Evolutionary conservation across 768 basidiomycete species (phyloP), one percentile per base, ranked within the genome.

Genomic region (Boletus tylopilopsis): DNA sequence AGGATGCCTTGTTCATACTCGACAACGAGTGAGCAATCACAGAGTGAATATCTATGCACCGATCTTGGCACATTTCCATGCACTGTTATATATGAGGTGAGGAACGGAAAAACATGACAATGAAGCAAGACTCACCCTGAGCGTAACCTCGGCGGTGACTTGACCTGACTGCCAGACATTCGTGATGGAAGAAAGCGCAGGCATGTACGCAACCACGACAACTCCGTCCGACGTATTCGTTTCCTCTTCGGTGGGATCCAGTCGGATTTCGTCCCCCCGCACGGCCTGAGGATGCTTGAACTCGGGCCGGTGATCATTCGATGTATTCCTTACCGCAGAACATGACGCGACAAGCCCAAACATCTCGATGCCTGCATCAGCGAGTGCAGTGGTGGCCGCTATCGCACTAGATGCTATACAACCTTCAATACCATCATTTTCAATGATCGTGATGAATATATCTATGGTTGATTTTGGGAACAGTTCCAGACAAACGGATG

Each of bases 391-490:
- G 58, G 88, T 91, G 2, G 92, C 90, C 16, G 94, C 95, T 6
- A 92, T 80, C 10, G 87, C 75, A 6, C 90, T 94, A 1, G 92
- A 81, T 6, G 91, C 81, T n/a, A 95, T 77, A 55, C 90, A 90
- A 23, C 87, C 82, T 64, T 94, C 87, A n/a, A 89, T 75, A 16
- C 91, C 89, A 65, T 96, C 94, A n/a, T 85, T 83, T 68, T 97
- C 94, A 38, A 97, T 82, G 35, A 99, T 75, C 3, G 84, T 87
- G 44, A 99, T 72, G 67, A 90, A 95, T 38, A 98, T 74, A 70
- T 99, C 96, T 59, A 98, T 82, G 9, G 86, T 85, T 0, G 93
- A 89, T 66, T 99, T 99, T 15, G 96, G 95, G n/a, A 96, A 75
- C 2, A 88, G 75, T 60, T 95, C 92, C 35, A 97, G 76, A 35